phyloP scores from a whole-genome alignment of 176 grass and related monocot genomes.

The Avena sativa region DNA sequence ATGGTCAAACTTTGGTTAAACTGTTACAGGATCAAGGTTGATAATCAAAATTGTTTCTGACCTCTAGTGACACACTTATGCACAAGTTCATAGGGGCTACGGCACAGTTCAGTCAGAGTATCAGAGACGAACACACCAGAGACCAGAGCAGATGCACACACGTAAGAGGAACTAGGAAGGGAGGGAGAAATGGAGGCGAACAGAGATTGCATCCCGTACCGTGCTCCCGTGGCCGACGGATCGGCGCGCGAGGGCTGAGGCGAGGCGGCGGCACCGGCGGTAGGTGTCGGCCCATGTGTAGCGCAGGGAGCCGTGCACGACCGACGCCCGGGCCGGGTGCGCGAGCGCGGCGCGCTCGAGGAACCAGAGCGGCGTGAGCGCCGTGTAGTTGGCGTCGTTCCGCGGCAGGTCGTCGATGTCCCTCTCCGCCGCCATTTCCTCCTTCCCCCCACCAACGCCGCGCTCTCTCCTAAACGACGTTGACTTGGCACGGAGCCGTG shows the following conservation, averaged over 20 bases:
- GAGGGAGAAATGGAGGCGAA: neutral
- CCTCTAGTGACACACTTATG: neutral
- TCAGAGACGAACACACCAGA: neutral
- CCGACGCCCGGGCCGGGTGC: conserved; percentile 67
- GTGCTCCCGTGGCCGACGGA: conserved; percentile 73
- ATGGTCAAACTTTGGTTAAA: neutral
- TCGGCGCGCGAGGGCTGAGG: conserved; percentile 70
- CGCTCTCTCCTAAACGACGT: neutral
- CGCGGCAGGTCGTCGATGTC: conserved; percentile 94
- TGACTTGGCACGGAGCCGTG: conserved; percentile 44
- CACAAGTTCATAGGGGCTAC: neutral
- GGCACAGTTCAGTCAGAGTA: neutral
- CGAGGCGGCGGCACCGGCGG: conserved; percentile 80
- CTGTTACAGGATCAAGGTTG: neutral
- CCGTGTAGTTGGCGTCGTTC: conserved; percentile 82
- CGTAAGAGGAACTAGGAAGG: too few species aligned
- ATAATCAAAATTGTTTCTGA: neutral
- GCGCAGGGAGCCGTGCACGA: conserved; percentile 71
- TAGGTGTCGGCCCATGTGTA: conserved; percentile 97
- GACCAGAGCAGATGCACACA: neutral
- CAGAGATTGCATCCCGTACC: conserved; percentile 33
- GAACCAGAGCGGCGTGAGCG: conserved; percentile 98
- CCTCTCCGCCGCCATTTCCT: conserved; percentile 58
- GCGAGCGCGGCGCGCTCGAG: conserved; percentile 83
- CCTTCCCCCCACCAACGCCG: conserved; percentile 2